phyloP scores from a whole-genome alignment of 306 rosid species.

The Vigna angularis region DNA sequence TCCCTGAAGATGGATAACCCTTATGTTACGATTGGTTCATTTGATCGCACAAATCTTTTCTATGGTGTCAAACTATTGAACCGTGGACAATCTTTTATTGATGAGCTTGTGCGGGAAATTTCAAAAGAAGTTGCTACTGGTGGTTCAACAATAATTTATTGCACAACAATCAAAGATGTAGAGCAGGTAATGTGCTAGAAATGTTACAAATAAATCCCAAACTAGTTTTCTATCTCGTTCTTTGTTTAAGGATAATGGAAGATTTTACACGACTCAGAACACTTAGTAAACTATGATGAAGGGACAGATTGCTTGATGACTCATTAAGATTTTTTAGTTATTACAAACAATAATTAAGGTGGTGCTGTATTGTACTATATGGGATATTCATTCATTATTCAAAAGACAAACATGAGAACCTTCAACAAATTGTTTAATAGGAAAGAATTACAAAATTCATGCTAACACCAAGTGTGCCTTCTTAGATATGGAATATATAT shows the following conservation, averaged over 20 bases:
- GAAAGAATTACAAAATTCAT: not conserved
- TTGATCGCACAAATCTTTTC: conserved; percentile 86
- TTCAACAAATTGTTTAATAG: conserved; percentile 4
- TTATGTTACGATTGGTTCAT: conserved; percentile 72
- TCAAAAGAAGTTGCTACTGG: conserved; percentile 60
- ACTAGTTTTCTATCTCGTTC: conserved; percentile 21
- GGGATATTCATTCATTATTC: conserved; percentile 34
- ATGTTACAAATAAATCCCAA: conserved; percentile 33
- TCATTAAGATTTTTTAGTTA: not conserved
- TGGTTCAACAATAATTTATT: conserved; percentile 85
- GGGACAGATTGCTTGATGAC: not conserved
- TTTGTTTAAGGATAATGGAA: conserved; percentile 18
- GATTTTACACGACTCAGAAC: not conserved
- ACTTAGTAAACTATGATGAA: conserved; percentile 34
- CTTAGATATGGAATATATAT: not conserved
- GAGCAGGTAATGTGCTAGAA: conserved; percentile 68
- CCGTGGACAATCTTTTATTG: conserved; percentile 64
- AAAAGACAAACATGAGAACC: conserved; percentile 28
- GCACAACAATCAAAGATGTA: conserved; percentile 90
- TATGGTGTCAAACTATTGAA: conserved; percentile 81
- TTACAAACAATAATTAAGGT: conserved; percentile 18
- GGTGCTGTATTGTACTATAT: conserved; percentile 18
- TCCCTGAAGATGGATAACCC: conserved; percentile 83
- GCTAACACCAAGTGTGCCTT: conserved; percentile 4
- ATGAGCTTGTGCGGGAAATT: conserved; percentile 73